phyloP scores from a whole-genome alignment of 306 rosid species.

The Vachellia pachyceras region DNA sequence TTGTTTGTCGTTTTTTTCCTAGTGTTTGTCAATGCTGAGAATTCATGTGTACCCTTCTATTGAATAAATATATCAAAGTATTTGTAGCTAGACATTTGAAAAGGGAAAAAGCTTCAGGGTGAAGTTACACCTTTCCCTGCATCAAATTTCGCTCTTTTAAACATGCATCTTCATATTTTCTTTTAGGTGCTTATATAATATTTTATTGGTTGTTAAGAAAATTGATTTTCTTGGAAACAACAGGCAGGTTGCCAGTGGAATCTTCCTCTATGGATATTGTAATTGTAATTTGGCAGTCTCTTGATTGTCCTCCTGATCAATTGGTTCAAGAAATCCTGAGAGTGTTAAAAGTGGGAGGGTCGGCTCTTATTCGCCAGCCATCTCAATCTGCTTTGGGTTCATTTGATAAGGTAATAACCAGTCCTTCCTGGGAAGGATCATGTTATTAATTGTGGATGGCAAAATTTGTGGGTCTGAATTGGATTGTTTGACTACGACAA shows the following conservation, averaged over 20 bases:
- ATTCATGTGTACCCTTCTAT: neutral
- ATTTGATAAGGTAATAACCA: conserved; percentile 58
- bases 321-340: conserved; percentile 71
- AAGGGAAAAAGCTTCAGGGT: neutral
- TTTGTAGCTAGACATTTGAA: neutral
- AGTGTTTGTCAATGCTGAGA: neutral
- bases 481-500: neutral
- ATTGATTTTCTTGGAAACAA: conserved; percentile 29
- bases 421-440: conserved; percentile 7
- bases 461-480: neutral
- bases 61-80: neutral
- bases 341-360: conserved; percentile 77
- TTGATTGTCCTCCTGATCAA: conserved; percentile 60
- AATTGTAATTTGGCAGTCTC: conserved; percentile 56
- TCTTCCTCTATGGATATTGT: conserved; percentile 70
- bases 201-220: conserved; percentile 1
- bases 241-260: conserved; percentile 73
- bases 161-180: neutral
- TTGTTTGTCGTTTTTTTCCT: neutral
- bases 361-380: conserved; percentile 53
- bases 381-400: conserved; percentile 52
- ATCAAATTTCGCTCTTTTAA: neutral
- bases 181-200: neutral
- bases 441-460: neutral
- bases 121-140: neutral